A percentile compares a stretch with the other conserved stretches of the same genome.
Conservation (phyloP, 208 protist species). For the Giardia duodenalis region DNA sequence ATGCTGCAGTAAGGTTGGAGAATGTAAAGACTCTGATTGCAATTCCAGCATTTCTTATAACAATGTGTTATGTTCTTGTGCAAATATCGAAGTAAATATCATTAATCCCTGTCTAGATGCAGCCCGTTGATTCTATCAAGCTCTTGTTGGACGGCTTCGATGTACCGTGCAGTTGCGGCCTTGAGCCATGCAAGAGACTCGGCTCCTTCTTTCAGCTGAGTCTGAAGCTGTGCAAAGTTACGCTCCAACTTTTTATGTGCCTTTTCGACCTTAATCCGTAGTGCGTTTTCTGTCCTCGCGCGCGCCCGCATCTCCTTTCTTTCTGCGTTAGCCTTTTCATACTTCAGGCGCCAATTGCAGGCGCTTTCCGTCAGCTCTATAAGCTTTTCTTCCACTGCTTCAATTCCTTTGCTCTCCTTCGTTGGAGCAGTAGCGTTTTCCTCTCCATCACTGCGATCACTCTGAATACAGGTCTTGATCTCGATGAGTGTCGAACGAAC, state of each 20-base stretch:
- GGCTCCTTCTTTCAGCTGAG: not conserved
- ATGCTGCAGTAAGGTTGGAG: not conserved
- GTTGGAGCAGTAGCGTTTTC: too few species aligned
- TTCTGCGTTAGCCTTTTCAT: not conserved
- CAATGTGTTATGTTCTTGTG: not conserved
- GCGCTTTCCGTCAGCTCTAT: not conserved
- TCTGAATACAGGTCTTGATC: too few species aligned
- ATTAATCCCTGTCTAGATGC: not conserved
- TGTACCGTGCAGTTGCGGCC: not conserved
- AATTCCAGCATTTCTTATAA: not conserved
- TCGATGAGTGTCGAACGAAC: not conserved
- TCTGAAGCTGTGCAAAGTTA: not conserved
- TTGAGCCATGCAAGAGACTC: not conserved
- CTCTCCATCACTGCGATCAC: too few species aligned
- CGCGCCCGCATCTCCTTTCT: not conserved
- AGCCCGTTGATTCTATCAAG: not conserved
- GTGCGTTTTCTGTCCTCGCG: not conserved
- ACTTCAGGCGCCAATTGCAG: not conserved
- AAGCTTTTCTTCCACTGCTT: not conserved
- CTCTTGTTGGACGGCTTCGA: not conserved
- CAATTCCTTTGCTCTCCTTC: not conserved
- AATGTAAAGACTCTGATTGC: not conserved
- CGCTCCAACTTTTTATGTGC: not conserved
- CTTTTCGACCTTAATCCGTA: not conserved
- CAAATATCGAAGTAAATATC: not conserved